Conservation (phyloP, 2,329 filamentous ascomycete genomes). For the Simplicillium aogashimaense region DNA sequence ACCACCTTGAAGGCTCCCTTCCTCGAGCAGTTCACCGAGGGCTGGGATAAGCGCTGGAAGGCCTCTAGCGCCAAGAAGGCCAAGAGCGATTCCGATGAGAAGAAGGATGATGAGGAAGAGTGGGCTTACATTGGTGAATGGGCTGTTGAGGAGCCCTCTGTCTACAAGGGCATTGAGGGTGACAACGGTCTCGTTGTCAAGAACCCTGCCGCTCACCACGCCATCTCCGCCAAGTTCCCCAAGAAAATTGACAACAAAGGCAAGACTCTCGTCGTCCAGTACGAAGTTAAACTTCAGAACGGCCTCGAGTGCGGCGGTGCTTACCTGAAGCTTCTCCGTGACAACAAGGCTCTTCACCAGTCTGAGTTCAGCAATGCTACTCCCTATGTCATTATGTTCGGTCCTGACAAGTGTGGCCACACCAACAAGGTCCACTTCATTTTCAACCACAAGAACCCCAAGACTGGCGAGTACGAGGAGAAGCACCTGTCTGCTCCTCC, state of each 20-base stretch:
- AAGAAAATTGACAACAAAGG: slow-evolving; percentile 95
- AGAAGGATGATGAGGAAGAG: slow-evolving; percentile 66
- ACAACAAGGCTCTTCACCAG: slow-evolving; percentile 92
- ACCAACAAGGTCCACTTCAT: slow-evolving; percentile 99
- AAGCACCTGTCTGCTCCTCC: slow-evolving; percentile 88
- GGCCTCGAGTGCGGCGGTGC: slow-evolving; percentile 96
- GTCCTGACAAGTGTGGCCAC: slow-evolving; percentile 96
- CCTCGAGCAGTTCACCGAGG: slow-evolving; percentile 96
- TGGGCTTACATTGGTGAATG: slow-evolving; percentile 98
- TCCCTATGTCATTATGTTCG: slow-evolving; percentile 99
- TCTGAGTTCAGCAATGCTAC: slow-evolving; percentile 98
- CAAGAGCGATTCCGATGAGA: slow-evolving; percentile 57
- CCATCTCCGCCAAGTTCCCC: slow-evolving; percentile 97
- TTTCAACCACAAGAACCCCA: slow-evolving; percentile 99
- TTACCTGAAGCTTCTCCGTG: slow-evolving; percentile 97
- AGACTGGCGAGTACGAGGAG: slow-evolving; percentile 99
- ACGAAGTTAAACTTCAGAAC: slow-evolving; percentile 98
- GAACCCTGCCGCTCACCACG: slow-evolving; percentile 95
- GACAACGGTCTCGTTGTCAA: slow-evolving; percentile 98
- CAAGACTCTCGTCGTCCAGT: slow-evolving; percentile 95
- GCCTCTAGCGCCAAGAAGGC: slow-evolving; percentile 96
- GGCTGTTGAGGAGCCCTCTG: slow-evolving; percentile 86
- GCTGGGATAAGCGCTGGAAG: slow-evolving; percentile 92
- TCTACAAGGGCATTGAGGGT: slow-evolving; percentile 85
- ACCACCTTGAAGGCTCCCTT: slow-evolving; percentile 85